Conservation (phyloP, 768 basidiomycete genomes). For the Russula sp. region DNA sequence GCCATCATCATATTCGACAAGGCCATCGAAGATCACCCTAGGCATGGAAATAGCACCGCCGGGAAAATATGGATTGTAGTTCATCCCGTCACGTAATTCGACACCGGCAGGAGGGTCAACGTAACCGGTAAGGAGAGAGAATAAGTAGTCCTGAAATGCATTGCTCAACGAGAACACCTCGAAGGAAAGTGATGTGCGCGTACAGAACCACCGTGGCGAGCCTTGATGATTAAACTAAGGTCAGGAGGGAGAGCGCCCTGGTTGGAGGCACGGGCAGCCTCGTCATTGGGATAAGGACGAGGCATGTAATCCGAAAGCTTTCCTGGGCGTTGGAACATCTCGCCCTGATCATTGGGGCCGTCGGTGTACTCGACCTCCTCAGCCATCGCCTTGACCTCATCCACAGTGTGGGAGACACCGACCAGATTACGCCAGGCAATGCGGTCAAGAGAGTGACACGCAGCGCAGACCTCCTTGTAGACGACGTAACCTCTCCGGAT, state of each 20-base stretch:
- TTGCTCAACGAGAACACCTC: background rate
- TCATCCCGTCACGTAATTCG: conserved; percentile 94
- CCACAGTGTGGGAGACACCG: conserved; percentile 92
- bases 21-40: conserved; percentile 88
- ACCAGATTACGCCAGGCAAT: conserved; percentile 99
- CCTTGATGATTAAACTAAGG: conserved; percentile 95
- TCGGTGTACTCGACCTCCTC: conserved; percentile 97
- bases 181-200: conserved; percentile 30
- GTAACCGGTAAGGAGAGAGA: conserved; percentile 95
- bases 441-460: conserved; percentile 97
- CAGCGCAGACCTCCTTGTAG: conserved; percentile 98
- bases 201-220: conserved; percentile 93
- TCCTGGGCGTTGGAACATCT: conserved; percentile 98
- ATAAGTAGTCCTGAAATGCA: conserved; percentile 78
- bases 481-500: conserved; percentile 95
- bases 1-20: conserved; percentile 97
- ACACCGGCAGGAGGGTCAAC: conserved; percentile 93
- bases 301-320: conserved; percentile 98
- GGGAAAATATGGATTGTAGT: conserved; percentile 99
- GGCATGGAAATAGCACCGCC: conserved; percentile 99
- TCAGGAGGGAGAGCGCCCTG: conserved; percentile 95
- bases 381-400: conserved; percentile 85
- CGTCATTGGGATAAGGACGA: conserved; percentile 91
- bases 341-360: conserved; percentile 88
- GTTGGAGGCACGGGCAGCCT: conserved; percentile 92